Percentiles rank a stretch among this genome's conserved stretches.
Conservation (phyloP, 2,329 filamentous ascomycete species). For the Pezicula radicicola region DNA sequence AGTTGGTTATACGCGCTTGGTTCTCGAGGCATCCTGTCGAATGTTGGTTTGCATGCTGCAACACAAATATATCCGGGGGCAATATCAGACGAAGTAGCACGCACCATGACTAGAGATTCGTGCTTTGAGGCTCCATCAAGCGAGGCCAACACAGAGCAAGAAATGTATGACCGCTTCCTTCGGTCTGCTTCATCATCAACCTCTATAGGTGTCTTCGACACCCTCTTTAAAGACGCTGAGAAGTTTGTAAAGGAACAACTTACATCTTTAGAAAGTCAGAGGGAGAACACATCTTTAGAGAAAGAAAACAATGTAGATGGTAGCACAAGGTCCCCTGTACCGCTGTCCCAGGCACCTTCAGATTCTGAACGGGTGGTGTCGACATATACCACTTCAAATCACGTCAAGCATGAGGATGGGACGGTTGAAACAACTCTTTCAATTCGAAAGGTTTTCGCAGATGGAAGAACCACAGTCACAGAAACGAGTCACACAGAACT, state of each 20-base stretch:
- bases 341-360: background rate
- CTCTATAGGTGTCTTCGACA: background rate
- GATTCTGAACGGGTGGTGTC: constrained; percentile 18
- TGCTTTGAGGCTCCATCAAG: background rate
- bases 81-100: background rate
- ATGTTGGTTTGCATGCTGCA: background rate
- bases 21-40: background rate
- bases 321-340: background rate
- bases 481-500: constrained; percentile 16
- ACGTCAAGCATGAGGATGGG: constrained; percentile 19
- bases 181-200: constrained; percentile 3
- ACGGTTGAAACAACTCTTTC: constrained; percentile 21
- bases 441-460: constrained; percentile 21
- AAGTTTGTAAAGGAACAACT: constrained; percentile 1
- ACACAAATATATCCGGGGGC: background rate
- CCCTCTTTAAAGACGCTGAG: constrained; percentile 2
- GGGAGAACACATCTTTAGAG: background rate
- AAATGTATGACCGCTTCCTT: constrained; percentile 26
- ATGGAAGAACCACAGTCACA: constrained; percentile 21
- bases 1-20: constrained; percentile 10
- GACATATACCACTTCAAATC: constrained; percentile 19
- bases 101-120: background rate
- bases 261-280: background rate
- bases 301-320: background rate
- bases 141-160: constrained; percentile 21